Percentiles rank a stretch among this genome's conserved stretches.
These are phyloP conservation scores for Phragmites australis DNA, from an alignment of 176 grass and related monocot species.

Conservation along the genomic window DNA sequence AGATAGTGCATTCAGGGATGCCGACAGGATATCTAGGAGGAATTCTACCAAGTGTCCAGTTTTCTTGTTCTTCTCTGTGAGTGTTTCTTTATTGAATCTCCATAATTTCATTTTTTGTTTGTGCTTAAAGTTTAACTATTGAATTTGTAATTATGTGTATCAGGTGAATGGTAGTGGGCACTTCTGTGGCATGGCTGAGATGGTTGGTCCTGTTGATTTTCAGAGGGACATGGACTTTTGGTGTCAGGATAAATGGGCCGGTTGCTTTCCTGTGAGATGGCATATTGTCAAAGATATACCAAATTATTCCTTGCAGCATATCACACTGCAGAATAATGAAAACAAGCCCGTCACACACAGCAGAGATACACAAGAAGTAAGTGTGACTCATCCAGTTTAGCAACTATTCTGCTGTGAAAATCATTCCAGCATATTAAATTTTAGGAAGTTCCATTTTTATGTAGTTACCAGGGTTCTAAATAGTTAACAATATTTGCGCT, in stretches of 20 bases:
- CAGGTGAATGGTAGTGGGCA: conserved; percentile 89
- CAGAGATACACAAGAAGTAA: conserved; percentile 97
- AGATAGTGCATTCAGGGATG: conserved; percentile 59
- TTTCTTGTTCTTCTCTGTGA: conserved; percentile 94
- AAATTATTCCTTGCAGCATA: conserved; percentile 70
- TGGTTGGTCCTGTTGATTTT: conserved; percentile 88
- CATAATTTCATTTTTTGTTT: conserved; percentile 15
- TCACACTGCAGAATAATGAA: conserved; percentile 86
- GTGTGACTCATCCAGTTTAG: conserved; percentile 13
- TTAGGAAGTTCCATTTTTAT: neutral
- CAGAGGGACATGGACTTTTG: conserved; percentile 91
- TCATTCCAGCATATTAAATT: neutral
- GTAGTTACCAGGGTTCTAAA: too few species aligned
- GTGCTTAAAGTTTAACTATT: neutral
- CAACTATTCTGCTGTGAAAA: neutral
- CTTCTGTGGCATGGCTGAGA: conserved; percentile 96
- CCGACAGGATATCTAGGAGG: conserved; percentile 61
- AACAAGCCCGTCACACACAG: conserved; percentile 95
- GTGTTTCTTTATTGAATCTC: conserved; percentile 31
- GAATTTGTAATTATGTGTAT: conserved; percentile 18
- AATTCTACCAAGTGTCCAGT: conserved; percentile 66
- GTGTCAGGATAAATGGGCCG: conserved; percentile 96
- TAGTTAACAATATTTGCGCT: too few species aligned
- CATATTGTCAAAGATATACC: conserved; percentile 91
- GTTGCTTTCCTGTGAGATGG: conserved; percentile 91